Conservation (phyloP, 1,139 yeast species). For the Candida sojae region DNA sequence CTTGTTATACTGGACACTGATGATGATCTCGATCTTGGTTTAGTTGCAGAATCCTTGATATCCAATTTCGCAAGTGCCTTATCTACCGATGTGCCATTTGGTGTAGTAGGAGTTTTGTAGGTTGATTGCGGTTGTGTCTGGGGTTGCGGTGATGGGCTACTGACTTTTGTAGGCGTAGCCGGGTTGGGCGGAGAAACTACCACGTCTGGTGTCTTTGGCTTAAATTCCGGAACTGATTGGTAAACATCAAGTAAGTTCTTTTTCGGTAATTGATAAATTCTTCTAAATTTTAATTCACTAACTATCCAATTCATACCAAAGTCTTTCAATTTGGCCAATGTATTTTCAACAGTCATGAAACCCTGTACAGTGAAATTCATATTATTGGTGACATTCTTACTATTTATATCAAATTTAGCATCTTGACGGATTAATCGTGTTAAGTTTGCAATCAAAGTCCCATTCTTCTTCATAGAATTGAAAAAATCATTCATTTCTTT, state of each 20-base stretch:
- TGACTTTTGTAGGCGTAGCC: not conserved
- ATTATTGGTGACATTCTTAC: constrained; percentile 42
- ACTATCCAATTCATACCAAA: constrained; percentile 38
- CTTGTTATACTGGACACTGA: constrained; percentile 29
- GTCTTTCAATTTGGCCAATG: constrained; percentile 29
- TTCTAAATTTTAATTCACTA: constrained; percentile 40
- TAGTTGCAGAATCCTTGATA: constrained; percentile 15
- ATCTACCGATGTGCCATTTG: constrained; percentile 3
- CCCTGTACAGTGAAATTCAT: constrained; percentile 38
- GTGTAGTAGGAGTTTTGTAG: not conserved
- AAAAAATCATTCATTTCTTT: constrained; percentile 44
- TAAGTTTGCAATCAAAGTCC: constrained; percentile 51
- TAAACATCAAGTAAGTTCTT: constrained; percentile 21
- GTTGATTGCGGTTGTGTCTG: constrained; percentile 1
- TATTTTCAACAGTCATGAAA: constrained; percentile 24
- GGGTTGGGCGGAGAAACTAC: not conserved
- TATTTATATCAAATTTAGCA: constrained; percentile 34
- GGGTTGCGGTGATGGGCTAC: constrained; percentile 1
- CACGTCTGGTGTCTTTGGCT: not conserved
- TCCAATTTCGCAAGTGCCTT: constrained; percentile 18
- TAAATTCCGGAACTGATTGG: constrained; percentile 17
- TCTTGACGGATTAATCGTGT: constrained; percentile 52
- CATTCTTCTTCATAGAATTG: constrained; percentile 51
- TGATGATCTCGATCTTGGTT: constrained; percentile 28
- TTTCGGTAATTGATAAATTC: constrained; percentile 32